Conservation (phyloP, 164 flowering plant species). For the Tetracentron sinense region DNA sequence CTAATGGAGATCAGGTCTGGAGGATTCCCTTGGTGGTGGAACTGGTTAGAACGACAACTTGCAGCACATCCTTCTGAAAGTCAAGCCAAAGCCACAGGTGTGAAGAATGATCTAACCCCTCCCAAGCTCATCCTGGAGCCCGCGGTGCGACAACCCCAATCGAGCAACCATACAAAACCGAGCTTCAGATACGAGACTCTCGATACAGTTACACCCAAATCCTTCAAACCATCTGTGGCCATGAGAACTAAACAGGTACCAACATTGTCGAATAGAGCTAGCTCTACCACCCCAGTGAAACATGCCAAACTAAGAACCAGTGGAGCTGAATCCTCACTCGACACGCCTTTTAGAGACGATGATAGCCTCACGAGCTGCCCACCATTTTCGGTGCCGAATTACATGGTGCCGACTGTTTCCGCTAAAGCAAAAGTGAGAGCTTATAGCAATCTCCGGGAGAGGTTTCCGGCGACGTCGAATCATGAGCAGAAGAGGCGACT, state of each 20-base stretch:
- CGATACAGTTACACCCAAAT: slow-evolving; percentile 55
- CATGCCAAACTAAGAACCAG: slow-evolving; percentile 37
- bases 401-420: slow-evolving; percentile 86
- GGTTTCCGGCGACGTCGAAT: slow-evolving; percentile 37
- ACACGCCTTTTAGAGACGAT: slow-evolving; percentile 54
- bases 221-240: slow-evolving; percentile 49
- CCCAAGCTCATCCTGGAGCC: slow-evolving; percentile 33
- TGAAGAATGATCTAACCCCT: slow-evolving; percentile 44
- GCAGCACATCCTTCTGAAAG: slow-evolving; percentile 28
- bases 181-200: slow-evolving; percentile 29
- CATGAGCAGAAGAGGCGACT: slow-evolving; percentile 55
- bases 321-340: slow-evolving; percentile 34
- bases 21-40: slow-evolving; percentile 93
- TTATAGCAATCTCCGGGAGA: slow-evolving; percentile 45
- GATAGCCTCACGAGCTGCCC: slow-evolving; percentile 96
- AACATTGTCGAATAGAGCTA: slow-evolving; percentile 9
- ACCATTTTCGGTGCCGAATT: slow-evolving; percentile 77
- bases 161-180: slow-evolving; percentile 36
- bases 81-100: slow-evolving; percentile 15
- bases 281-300: slow-evolving; percentile 21
- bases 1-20: slow-evolving; percentile 45
- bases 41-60: slow-evolving; percentile 76
- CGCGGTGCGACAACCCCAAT: slow-evolving; percentile 22
- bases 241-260: slow-evolving; percentile 19
- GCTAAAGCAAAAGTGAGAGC: slow-evolving; percentile 76